Evolutionary conservation across 2,329 filamentous ascomycete species (phyloP).

Genomic region (Penicillium capsulatum): DNA sequence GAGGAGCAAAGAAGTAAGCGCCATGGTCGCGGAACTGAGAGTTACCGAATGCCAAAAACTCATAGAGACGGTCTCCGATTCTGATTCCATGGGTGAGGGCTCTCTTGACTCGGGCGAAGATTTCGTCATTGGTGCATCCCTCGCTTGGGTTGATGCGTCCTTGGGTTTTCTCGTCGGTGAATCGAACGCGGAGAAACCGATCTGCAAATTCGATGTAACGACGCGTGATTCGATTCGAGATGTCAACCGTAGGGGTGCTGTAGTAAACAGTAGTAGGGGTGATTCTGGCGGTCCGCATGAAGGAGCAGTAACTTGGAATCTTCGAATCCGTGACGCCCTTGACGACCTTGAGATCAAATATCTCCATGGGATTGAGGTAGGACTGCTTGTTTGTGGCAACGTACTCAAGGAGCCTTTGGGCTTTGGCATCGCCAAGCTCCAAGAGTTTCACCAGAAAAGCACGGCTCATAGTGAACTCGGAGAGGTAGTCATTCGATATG

Average conservation of each 20-base stretch:
- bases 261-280: slow-evolving; percentile 82
- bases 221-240: slow-evolving; percentile 80
- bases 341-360: slow-evolving; percentile 56
- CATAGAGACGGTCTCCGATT: slow-evolving; percentile 75
- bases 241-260: slow-evolving; percentile 72
- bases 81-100: slow-evolving; percentile 72
- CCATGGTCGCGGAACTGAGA: slow-evolving; percentile 91
- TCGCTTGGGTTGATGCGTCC: slow-evolving; percentile 59
- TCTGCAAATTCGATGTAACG: slow-evolving; percentile 65
- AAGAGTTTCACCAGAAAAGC: slow-evolving; percentile 64
- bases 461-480: slow-evolving; percentile 66
- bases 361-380: slow-evolving; percentile 65
- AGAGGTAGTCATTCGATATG: slow-evolving; percentile 71
- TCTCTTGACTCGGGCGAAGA: slow-evolving; percentile 70
- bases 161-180: slow-evolving; percentile 70
- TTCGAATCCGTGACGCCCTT: slow-evolving; percentile 49
- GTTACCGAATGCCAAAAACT: slow-evolving; percentile 91
- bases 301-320: slow-evolving; percentile 68
- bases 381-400: slow-evolving; percentile 60
- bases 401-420: slow-evolving; percentile 67
- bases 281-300: slow-evolving; percentile 70
- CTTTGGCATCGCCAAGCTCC: slow-evolving; percentile 50
- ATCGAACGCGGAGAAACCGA: slow-evolving; percentile 82
- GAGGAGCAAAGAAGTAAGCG: slow-evolving; percentile 85
- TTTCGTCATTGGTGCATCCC: slow-evolving; percentile 58